These are phyloP conservation scores for Penicillium soppii DNA, from an alignment of 495 filamentous ascomycete genomes.

Conservation along the genomic window DNA sequence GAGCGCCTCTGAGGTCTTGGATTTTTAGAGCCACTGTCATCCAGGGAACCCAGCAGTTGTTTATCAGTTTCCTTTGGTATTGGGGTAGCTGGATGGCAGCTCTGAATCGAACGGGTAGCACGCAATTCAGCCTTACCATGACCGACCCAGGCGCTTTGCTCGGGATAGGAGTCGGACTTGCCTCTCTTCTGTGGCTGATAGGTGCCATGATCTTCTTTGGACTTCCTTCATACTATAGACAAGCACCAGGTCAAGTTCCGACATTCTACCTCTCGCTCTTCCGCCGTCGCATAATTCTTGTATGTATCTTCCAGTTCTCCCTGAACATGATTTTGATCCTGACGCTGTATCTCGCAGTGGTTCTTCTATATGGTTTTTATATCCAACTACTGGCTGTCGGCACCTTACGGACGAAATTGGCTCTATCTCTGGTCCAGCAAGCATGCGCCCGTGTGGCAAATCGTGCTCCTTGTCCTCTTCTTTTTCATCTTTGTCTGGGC, in stretches of 20 bases:
- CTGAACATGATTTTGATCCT: constrained; percentile 1
- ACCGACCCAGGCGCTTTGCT: constrained; percentile 50
- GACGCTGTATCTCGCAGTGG: constrained; percentile 15
- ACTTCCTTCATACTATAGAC: constrained; percentile 51
- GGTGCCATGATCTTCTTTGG: constrained; percentile 42
- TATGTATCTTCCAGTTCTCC: constrained; percentile 11
- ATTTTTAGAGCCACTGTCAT: constrained; percentile 60
- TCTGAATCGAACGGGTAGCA: constrained; percentile 19
- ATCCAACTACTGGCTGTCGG: constrained; percentile 48
- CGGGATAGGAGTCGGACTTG: constrained; percentile 47
- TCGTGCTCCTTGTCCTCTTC: constrained; percentile 40
- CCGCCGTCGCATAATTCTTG: constrained; percentile 57
- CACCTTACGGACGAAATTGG: constrained; percentile 51
- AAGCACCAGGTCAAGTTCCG: constrained; percentile 65
- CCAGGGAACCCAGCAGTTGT: constrained; percentile 63
- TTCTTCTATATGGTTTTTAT: constrained; percentile 31
- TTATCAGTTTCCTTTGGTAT: constrained; percentile 61
- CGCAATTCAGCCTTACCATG: constrained; percentile 22
- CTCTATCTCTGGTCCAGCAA: constrained; percentile 45
- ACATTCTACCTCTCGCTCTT: constrained; percentile 51
- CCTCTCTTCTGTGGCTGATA: constrained; percentile 53
- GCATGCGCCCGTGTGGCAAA: constrained; percentile 43
- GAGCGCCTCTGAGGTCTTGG: constrained; percentile 59
- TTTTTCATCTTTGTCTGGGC: constrained; percentile 50
- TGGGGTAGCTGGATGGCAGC: constrained; percentile 53